These are phyloP conservation scores for Penicillium coprophilum DNA, from an alignment of 495 filamentous ascomycete species.

Conservation along the genomic window DNA sequence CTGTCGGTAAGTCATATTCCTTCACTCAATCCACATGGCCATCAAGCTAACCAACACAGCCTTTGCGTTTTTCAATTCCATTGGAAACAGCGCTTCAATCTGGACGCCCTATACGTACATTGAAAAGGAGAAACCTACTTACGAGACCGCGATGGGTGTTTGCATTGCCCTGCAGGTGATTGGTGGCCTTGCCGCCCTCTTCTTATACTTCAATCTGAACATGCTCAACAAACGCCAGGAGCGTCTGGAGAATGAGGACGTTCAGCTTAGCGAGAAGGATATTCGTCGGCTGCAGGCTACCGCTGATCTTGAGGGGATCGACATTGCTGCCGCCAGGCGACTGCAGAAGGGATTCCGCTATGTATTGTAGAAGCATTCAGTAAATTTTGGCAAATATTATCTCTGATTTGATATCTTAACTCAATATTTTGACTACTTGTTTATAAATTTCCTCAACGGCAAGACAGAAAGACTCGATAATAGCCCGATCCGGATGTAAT, in stretches of 20 bases:
- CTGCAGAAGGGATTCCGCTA: constrained; percentile 53
- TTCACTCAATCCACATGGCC: too few relatives aligned
- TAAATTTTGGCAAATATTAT: neutral
- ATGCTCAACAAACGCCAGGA: constrained; percentile 47
- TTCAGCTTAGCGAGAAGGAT: constrained; percentile 42
- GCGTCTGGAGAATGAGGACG: constrained; percentile 45
- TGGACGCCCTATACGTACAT: constrained; percentile 57
- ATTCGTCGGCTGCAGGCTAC: constrained; percentile 43
- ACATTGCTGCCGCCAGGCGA: constrained; percentile 44
- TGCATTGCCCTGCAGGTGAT: constrained; percentile 49
- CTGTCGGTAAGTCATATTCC: constrained; percentile 27
- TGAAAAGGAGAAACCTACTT: constrained; percentile 37
- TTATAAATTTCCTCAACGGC: too few relatives aligned
- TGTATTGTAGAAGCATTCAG: constrained; percentile 26
- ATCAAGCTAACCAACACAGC: constrained; percentile 20
- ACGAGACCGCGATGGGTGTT: constrained; percentile 45
- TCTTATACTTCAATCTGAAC: constrained; percentile 45
- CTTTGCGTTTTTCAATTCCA: constrained; percentile 55
- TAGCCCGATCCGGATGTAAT: neutral
- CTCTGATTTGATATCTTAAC: neutral
- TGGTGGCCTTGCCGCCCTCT: constrained; percentile 35
- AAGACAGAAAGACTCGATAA: too few relatives aligned
- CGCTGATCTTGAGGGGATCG: constrained; percentile 50
- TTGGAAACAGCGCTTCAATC: constrained; percentile 54
- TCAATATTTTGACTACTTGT: neutral